Evolutionary conservation across 2,329 filamentous ascomycete species (phyloP).

Genomic region (Fusarium nelsonii): DNA sequence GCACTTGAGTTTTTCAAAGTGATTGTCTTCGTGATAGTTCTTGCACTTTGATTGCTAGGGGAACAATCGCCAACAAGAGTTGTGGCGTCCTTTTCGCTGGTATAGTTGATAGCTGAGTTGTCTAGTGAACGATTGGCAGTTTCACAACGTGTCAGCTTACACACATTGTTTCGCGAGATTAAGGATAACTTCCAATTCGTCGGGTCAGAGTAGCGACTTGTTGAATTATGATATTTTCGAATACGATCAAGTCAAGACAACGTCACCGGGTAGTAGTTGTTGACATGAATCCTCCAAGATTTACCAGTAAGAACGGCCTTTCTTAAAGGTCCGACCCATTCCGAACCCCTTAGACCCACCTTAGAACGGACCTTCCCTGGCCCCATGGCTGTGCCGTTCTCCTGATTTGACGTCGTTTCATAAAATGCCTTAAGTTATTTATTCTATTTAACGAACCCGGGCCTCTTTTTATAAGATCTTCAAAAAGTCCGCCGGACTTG

Average conservation of each 20-base stretch:
- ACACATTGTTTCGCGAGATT: neutral
- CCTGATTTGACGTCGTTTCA: conserved; percentile 28
- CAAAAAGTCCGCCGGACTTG: conserved; percentile 48
- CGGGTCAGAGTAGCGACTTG: too few species aligned
- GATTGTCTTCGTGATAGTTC: neutral
- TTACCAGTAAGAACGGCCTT: neutral
- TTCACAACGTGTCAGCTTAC: neutral
- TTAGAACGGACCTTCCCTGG: conserved; percentile 28
- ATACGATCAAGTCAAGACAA: neutral
- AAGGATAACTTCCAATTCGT: neutral
- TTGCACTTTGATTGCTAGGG: neutral
- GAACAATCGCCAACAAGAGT: neutral
- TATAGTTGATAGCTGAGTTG: neutral
- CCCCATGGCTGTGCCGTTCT: neutral
- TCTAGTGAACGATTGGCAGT: neutral
- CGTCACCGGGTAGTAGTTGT: neutral
- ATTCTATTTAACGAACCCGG: neutral
- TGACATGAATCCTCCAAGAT: neutral
- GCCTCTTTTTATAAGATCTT: conserved; percentile 5
- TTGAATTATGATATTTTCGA: too few species aligned
- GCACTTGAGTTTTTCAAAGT: too few species aligned
- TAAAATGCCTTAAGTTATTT: conserved; percentile 8
- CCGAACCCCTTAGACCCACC: conserved; percentile 24
- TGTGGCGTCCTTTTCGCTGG: neutral
- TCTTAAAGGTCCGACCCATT: neutral